Evolutionary conservation across 2,329 filamentous ascomycete genomes (phyloP).

Genomic region (Penicillium occitanis): DNA sequence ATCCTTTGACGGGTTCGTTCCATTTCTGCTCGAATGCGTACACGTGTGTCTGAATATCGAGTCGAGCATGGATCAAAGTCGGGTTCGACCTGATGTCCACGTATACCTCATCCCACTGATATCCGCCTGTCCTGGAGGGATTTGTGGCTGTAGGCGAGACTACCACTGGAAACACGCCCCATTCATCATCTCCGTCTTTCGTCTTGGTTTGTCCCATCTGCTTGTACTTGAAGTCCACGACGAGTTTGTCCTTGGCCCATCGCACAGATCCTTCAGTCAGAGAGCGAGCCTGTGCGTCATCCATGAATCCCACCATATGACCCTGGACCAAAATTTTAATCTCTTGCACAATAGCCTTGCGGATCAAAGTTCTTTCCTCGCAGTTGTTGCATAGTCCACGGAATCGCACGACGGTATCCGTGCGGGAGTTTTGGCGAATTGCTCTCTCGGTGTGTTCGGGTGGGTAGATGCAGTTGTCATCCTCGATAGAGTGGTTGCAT

Average conservation of each 20-base stretch:
- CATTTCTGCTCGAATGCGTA: slow-evolving; percentile 1
- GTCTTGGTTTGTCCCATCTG: background rate
- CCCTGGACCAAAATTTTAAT: background rate
- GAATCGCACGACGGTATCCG: slow-evolving; percentile 1
- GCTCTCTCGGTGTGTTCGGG: slow-evolving; percentile 5
- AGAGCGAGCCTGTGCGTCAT: background rate
- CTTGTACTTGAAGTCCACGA: background rate
- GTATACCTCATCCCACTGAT: background rate
- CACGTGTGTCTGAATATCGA: background rate
- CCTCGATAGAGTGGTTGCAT: slow-evolving; percentile 16
- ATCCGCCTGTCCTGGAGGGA: background rate
- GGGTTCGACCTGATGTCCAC: background rate
- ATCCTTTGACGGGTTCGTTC: background rate
- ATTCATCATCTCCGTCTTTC: background rate
- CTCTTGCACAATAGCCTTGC: background rate
- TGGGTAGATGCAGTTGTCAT: slow-evolving; percentile 15
- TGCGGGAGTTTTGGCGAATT: background rate
- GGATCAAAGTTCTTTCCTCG: background rate
- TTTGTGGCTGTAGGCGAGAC: background rate
- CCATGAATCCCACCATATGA: background rate
- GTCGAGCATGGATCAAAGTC: background rate
- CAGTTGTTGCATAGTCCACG: slow-evolving; percentile 11
- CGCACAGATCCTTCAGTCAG: background rate
- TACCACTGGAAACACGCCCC: background rate
- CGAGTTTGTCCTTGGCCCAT: slow-evolving; percentile 2